Base-by-base conservation (phyloP, 306 rosid species). In the Oxytropis ochrocephala region DNA sequence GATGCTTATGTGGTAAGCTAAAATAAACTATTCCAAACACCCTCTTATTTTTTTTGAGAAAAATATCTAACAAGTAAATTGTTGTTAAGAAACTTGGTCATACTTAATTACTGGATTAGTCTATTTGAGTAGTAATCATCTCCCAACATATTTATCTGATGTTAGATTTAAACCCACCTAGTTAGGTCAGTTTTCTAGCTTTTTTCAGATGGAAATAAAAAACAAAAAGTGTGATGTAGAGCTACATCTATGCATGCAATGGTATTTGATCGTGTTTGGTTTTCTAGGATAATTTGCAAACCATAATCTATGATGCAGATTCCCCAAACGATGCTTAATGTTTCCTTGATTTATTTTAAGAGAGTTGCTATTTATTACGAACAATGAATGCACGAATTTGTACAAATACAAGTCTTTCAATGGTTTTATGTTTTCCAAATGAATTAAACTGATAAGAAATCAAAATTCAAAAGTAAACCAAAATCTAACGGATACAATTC, bases 311-410 rank as follows among this genome's bases (percentile, higher is more conserved):
- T 39, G 24, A 12, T 10, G 14, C 19, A 13, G 18, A 24, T 24
- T 24, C 29, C 29, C 3, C 29, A 24, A 1, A 24, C 0, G 55
- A 46, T 58, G 49, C 16, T 12, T n/a, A 2, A 12, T 55, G 62
- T 58, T 66, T 55, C 54, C 8, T 73, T 77, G 51, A 44, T 73
- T 60, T 63, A 17, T 54, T 62, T 35, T 70, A 7, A 11, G 29
- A 24, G 29, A 24, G 29, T 24, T 24, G 3, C 29, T 2, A 24
- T 24, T 24, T 24, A 24, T 24, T 24, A 24, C 3, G 29, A 24
- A 24, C 29, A 24, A 24, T 24, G 3, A 1, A 24, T 24, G 29
- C 29, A 24, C 3, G 3, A 24, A 24, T 24, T 24, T 24, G 29
- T 24, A 24, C 29, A 24, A 24, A 24, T 1, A 24, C 29, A 24